Evolutionary conservation across 495 filamentous ascomycete species (phyloP).

Genomic region (Cetradonia linearis): DNA sequence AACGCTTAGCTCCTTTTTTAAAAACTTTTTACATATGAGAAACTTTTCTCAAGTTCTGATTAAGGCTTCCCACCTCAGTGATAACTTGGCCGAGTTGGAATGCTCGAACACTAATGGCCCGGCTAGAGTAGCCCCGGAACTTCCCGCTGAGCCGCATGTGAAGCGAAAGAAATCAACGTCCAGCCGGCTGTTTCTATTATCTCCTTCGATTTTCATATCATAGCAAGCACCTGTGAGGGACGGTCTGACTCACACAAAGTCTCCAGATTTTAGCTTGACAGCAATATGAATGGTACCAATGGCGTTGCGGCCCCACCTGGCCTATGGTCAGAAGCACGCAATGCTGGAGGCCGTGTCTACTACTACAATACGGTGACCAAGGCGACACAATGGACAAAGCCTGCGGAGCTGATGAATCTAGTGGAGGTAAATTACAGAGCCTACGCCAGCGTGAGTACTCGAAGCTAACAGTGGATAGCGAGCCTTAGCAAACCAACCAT

Average conservation of each 20-base stretch:
- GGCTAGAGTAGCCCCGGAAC: neutral
- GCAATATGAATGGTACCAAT: constrained; percentile 54
- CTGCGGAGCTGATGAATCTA: constrained; percentile 75
- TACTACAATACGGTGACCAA: constrained; percentile 86
- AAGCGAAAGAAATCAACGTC: neutral
- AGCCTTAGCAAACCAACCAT: constrained; percentile 72
- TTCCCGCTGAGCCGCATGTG: constrained; percentile 14
- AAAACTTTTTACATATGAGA: no score
- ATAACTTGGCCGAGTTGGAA: no score
- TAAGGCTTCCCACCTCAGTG: no score
- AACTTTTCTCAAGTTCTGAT: no score
- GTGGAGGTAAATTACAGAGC: constrained; percentile 55
- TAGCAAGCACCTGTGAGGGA: neutral
- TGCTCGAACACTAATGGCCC: neutral
- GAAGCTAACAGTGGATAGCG: constrained; percentile 40
- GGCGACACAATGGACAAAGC: constrained; percentile 89
- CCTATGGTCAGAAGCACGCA: constrained; percentile 76
- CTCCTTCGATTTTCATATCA: neutral
- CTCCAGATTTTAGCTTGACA: neutral
- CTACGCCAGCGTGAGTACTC: neutral
- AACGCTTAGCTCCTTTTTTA: no score
- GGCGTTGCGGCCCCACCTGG: constrained; percentile 43
- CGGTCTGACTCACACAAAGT: no score
- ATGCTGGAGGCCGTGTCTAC: constrained; percentile 77
- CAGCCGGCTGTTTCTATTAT: neutral